Conservation (phyloP, 768 basidiomycete genomes). For the Boletus reticulatus region DNA sequence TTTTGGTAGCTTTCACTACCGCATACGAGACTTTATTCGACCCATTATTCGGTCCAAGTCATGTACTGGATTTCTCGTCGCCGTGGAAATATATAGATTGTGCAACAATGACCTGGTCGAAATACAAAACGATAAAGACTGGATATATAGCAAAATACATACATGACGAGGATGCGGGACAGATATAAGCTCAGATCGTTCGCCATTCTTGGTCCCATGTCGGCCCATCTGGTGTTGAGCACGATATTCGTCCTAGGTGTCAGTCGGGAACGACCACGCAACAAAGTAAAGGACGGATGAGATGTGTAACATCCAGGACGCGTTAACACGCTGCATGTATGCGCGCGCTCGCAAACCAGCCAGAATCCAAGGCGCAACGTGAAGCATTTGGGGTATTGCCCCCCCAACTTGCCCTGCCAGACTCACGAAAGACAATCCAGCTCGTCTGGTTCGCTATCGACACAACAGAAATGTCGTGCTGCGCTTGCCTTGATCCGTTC, state of each 20-base stretch:
- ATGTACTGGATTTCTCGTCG: neutral
- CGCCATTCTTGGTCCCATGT: neutral
- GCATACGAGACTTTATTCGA: neutral
- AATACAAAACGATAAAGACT: neutral
- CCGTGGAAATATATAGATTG: neutral
- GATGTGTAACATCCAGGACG: neutral
- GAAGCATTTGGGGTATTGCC: neutral
- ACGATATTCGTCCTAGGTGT: neutral
- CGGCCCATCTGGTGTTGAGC: neutral
- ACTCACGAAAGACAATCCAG: conserved; percentile 45
- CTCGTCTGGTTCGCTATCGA: conserved; percentile 42
- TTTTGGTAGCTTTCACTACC: neutral
- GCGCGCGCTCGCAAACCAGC: neutral
- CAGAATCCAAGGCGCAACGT: neutral
- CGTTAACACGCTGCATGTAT: neutral
- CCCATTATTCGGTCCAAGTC: neutral
- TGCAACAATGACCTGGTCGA: neutral
- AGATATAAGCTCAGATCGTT: neutral
- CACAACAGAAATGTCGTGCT: conserved; percentile 11
- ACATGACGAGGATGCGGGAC: neutral
- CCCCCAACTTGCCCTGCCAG: too few species aligned
- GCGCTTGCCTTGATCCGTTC: conserved; percentile 36
- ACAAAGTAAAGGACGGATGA: too few species aligned
- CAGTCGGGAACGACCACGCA: neutral
- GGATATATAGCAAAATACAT: conserved; percentile 3